These are phyloP conservation scores for Fomitopsis betulina DNA, from an alignment of 1,284 basidiomycete genomes.

Conservation along the genomic window DNA sequence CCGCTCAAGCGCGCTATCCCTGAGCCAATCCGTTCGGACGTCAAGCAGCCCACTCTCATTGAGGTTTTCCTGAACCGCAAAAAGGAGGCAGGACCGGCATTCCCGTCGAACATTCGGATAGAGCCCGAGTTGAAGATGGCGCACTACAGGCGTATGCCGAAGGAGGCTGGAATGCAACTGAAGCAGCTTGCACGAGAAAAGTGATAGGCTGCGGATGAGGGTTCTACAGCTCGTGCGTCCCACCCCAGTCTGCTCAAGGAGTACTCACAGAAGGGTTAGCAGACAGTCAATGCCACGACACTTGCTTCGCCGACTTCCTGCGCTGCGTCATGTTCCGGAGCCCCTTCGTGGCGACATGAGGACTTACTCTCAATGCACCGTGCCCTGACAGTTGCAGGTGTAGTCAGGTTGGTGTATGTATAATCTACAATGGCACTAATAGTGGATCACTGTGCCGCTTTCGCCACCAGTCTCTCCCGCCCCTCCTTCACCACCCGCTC, in stretches of 20 bases:
- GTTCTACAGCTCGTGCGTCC: neutral
- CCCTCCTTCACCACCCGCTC: conserved; percentile 57
- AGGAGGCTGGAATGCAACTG: conserved; percentile 30
- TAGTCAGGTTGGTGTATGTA: neutral
- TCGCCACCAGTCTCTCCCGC: conserved; percentile 16
- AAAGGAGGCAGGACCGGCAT: conserved; percentile 31
- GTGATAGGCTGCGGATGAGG: conserved; percentile 3
- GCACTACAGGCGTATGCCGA: conserved; percentile 32
- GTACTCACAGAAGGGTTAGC: neutral
- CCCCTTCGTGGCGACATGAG: neutral
- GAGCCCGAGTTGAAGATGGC: conserved; percentile 35
- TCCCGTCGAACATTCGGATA: conserved; percentile 41
- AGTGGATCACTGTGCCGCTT: neutral
- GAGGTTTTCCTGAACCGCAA: conserved; percentile 37
- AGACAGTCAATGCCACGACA: neutral
- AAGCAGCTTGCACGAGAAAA: conserved; percentile 36
- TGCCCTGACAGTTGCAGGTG: neutral
- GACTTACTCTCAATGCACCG: neutral
- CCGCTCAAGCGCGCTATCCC: conserved; percentile 20
- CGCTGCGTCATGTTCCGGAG: neutral
- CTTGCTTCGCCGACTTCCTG: no score
- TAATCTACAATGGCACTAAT: neutral
- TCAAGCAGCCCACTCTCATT: conserved; percentile 30
- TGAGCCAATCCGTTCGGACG: conserved; percentile 22
- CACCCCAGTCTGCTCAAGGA: neutral